A percentile compares a stretch with the other conserved stretches of the same genome.
Conservation (phyloP, 345 rosid species). For the Anacardium occidentale region DNA sequence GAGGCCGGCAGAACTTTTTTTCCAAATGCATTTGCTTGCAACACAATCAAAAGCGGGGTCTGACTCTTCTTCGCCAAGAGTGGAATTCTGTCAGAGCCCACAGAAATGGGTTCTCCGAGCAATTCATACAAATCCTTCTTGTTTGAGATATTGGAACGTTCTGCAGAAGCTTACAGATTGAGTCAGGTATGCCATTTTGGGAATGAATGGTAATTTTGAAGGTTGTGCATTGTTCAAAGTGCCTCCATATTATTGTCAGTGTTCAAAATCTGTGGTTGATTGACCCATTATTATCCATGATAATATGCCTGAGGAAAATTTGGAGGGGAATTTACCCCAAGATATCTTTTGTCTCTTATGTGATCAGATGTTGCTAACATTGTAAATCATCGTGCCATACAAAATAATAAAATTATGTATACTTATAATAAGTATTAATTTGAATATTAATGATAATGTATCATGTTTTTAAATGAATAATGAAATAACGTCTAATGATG, state of each 20-base stretch:
- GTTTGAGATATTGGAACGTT: slow-evolving; percentile 74
- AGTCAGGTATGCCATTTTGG: slow-evolving; percentile 11
- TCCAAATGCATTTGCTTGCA: slow-evolving; percentile 94
- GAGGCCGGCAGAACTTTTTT: slow-evolving; percentile 85
- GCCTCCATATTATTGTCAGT: neutral
- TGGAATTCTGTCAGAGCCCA: slow-evolving; percentile 64
- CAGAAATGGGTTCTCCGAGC: slow-evolving; percentile 82
- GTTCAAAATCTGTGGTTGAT: neutral
- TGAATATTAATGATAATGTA: no score
- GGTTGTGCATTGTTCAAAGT: neutral
- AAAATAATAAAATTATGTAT: no score
- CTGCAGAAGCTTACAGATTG: slow-evolving; percentile 47
- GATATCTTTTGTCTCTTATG: neutral
- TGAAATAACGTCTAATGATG: no score
- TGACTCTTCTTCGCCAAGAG: slow-evolving; percentile 33
- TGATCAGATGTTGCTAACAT: neutral
- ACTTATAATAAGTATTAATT: no score
- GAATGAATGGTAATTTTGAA: neutral
- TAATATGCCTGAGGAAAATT: neutral
- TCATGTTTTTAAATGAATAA: no score
- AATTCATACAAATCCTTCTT: slow-evolving; percentile 80
- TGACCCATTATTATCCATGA: neutral
- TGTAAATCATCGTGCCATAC: no score
- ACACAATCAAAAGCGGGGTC: slow-evolving; percentile 35
- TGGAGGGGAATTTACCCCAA: neutral